These are phyloP conservation scores for Diplodia mutila DNA, from an alignment of 2,329 filamentous ascomycete genomes.

Conservation along the genomic window DNA sequence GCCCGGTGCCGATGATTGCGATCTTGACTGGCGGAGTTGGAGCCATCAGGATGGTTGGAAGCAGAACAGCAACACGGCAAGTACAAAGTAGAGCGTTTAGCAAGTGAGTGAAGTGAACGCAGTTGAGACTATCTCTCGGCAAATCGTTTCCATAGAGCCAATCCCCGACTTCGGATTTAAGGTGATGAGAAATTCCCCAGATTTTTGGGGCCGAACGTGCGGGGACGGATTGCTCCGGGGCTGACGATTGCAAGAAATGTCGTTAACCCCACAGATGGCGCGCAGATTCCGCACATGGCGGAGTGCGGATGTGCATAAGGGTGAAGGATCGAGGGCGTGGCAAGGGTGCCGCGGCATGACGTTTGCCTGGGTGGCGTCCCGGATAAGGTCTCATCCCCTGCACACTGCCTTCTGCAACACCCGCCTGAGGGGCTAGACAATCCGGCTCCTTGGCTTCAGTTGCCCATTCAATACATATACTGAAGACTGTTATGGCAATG, in stretches of 20 bases:
- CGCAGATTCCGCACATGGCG: conserved; percentile 15
- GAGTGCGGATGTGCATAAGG: background rate
- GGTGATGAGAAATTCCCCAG: conserved; percentile 10
- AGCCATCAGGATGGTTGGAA: conserved; percentile 19
- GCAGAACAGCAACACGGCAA: no score
- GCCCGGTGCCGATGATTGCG: conserved; percentile 53
- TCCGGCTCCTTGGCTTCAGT: background rate
- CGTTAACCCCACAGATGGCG: background rate
- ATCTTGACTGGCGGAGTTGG: conserved; percentile 39
- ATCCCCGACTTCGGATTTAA: background rate
- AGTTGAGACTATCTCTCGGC: background rate
- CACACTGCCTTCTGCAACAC: conserved; percentile 12
- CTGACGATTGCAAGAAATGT: background rate
- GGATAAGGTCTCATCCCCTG: conserved; percentile 7
- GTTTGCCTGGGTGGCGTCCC: background rate
- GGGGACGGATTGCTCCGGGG: no score
- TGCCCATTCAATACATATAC: background rate
- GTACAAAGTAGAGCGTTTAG: no score
- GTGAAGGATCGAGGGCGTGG: background rate
- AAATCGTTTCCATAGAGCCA: background rate
- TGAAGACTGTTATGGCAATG: background rate
- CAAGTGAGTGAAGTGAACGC: background rate
- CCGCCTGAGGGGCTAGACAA: background rate
- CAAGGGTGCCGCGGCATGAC: background rate
- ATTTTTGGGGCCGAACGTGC: background rate